Evolutionary conservation across 345 rosid genomes (phyloP).

Genomic region (Gossypium anomalum): DNA sequence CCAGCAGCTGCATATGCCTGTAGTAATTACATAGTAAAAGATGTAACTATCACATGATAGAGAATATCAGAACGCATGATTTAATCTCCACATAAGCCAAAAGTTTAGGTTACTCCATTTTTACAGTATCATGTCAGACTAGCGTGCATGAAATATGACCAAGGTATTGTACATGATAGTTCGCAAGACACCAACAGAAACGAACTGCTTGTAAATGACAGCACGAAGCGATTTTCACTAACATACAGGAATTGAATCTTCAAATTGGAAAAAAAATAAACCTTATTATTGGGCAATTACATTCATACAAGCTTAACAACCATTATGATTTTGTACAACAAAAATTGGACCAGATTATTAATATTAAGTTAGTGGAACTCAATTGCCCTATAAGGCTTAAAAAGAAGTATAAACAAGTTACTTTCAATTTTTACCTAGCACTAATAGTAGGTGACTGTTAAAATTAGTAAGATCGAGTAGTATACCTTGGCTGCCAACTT

Average conservation of each 20-base stretch:
- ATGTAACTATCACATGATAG: conserved; percentile 9
- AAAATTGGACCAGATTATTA: background rate
- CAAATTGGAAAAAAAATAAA: background rate
- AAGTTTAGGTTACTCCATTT: background rate
- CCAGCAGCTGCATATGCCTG: conserved; percentile 97
- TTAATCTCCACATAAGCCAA: conserved; percentile 1
- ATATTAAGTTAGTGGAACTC: background rate
- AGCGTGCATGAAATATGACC: background rate
- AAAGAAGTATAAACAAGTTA: background rate
- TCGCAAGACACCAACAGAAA: background rate
- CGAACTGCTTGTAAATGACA: background rate
- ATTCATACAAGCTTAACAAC: background rate
- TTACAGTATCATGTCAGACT: background rate
- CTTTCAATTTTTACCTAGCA: background rate
- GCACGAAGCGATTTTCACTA: background rate
- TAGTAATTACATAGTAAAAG: conserved; percentile 16
- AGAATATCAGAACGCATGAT: background rate
- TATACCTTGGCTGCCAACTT: background rate
- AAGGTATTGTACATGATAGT: background rate
- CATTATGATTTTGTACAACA: background rate
- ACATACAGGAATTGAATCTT: background rate
- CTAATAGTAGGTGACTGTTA: background rate
- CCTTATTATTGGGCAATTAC: background rate
- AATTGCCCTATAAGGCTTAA: background rate
- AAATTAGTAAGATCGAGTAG: background rate